phyloP scores from a whole-genome alignment of 306 rosid species.

The Gastrolobium villosum region DNA sequence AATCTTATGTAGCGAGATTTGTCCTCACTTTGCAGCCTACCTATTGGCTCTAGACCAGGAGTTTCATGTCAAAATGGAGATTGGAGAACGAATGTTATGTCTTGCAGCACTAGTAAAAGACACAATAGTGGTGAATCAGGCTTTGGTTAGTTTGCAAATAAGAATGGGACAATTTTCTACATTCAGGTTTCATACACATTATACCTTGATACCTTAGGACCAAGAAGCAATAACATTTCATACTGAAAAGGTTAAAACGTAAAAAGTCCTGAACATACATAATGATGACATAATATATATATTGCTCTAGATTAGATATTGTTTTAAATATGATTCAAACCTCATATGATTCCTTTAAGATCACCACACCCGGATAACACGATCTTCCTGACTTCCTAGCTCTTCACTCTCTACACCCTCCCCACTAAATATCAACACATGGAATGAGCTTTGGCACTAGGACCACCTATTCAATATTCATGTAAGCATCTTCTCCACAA shows the following conservation, averaged over 20 bases:
- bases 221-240: not conserved
- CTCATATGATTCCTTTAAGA: not conserved
- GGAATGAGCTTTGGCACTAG: too few relatives aligned
- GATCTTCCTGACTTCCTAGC: too few relatives aligned
- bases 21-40: not conserved
- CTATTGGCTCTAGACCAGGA: not conserved
- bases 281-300: not conserved
- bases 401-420: too few relatives aligned
- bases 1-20: too few relatives aligned
- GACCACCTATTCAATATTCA: too few relatives aligned
- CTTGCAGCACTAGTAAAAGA: not conserved
- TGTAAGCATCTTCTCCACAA: too few relatives aligned
- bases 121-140: not conserved
- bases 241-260: not conserved
- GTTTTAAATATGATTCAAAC: not conserved
- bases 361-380: too few relatives aligned
- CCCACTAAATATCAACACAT: too few relatives aligned
- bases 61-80: not conserved
- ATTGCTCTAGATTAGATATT: not conserved
- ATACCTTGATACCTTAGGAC: not conserved
- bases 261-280: not conserved
- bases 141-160: not conserved
- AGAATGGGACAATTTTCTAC: not conserved
- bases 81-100: slow-evolving; percentile 1
- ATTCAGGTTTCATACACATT: not conserved